Evolutionary conservation across 2,329 filamentous ascomycete species (phyloP).

Genomic region (Dothidotthia symphoricarpi): DNA sequence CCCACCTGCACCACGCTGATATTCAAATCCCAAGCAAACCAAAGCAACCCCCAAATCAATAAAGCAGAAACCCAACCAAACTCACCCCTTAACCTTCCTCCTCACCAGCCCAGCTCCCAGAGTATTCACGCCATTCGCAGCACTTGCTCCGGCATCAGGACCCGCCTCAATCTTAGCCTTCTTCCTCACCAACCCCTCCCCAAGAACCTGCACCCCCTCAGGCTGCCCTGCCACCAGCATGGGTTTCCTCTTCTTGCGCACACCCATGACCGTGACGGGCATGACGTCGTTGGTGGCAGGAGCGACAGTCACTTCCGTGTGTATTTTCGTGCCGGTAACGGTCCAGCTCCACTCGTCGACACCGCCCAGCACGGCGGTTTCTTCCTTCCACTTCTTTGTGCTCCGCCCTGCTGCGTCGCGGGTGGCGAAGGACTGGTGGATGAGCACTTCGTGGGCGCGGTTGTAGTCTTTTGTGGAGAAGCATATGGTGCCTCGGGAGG

Average conservation of each 20-base stretch:
- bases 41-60: no score
- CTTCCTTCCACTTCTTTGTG: conserved; percentile 67
- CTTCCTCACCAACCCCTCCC: conserved; percentile 31
- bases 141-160: conserved; percentile 5
- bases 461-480: conserved; percentile 65
- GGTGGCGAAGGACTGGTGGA: conserved; percentile 71
- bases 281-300: conserved; percentile 6
- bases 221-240: conserved; percentile 1
- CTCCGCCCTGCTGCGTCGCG: conserved; percentile 62
- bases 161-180: conserved; percentile 30
- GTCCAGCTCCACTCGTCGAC: conserved; percentile 29
- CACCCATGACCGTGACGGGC: conserved; percentile 29
- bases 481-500: conserved; percentile 62
- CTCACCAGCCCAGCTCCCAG: conserved; percentile 33
- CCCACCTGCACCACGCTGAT: no score
- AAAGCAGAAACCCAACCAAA: no score
- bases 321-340: conserved; percentile 28
- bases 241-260: conserved; percentile 39
- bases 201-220: conserved; percentile 16
- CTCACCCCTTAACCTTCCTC: conserved; percentile 35
- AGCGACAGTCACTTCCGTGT: background rate
- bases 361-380: conserved; percentile 54
- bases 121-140: conserved; percentile 26
- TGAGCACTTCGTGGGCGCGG: conserved; percentile 65
- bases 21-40: no score